Evolutionary conservation across 768 basidiomycete genomes (phyloP).

Genomic region (Hortiboletus flavorubellus): DNA sequence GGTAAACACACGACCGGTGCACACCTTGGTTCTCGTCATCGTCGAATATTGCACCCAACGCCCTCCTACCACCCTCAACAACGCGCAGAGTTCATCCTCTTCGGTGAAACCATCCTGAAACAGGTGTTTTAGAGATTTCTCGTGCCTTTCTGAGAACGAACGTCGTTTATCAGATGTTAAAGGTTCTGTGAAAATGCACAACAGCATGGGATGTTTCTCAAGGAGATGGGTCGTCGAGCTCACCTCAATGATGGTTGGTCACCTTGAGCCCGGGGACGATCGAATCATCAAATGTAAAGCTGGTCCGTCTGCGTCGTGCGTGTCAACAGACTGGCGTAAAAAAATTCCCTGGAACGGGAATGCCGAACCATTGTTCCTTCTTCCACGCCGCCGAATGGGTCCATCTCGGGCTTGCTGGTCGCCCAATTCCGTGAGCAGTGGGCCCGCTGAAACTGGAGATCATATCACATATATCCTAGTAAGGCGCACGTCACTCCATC

Average conservation of each 20-base stretch:
- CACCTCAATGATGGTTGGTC: constrained; percentile 52
- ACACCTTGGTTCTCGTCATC: constrained; percentile 44
- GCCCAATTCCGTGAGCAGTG: constrained; percentile 53
- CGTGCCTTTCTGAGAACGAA: constrained; percentile 32
- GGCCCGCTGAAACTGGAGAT: constrained; percentile 13
- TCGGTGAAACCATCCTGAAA: constrained; percentile 57
- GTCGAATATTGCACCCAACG: constrained; percentile 40
- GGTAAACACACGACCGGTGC: constrained; percentile 16
- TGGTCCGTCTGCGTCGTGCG: constrained; percentile 52
- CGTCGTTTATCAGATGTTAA: constrained; percentile 56
- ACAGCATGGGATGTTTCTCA: background rate
- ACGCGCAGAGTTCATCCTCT: constrained; percentile 56
- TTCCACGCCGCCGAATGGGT: too few relatives aligned
- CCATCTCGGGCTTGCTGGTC: constrained; percentile 43
- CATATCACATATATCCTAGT: background rate
- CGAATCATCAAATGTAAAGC: constrained; percentile 43
- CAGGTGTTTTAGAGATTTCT: constrained; percentile 42
- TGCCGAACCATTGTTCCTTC: too few relatives aligned
- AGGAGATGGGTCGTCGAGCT: background rate
- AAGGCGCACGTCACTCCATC: constrained; percentile 44
- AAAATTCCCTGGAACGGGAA: too few relatives aligned
- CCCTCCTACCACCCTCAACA: constrained; percentile 40
- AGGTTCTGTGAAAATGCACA: constrained; percentile 42
- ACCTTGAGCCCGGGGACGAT: constrained; percentile 28
- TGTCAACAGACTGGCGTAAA: constrained; percentile 30